Evolutionary conservation across 306 rosid genomes (phyloP).

Genomic region (Begonia peltatifolia): DNA sequence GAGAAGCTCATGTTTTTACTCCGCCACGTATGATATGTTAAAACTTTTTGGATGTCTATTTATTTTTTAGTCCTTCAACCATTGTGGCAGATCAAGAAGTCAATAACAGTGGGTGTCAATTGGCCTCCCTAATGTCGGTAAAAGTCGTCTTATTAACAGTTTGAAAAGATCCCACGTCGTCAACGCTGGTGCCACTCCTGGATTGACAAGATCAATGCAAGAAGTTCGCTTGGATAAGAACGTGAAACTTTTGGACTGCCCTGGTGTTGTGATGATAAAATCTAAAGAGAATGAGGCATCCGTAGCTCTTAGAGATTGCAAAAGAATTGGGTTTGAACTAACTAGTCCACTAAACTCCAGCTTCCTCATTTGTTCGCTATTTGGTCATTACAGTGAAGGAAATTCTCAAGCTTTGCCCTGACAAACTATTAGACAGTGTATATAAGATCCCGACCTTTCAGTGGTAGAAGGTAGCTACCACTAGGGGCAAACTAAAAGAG

Average conservation of each 20-base stretch:
- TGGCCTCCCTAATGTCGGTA: constrained; percentile 95
- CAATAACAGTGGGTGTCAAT: constrained; percentile 85
- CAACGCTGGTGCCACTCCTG: constrained; percentile 73
- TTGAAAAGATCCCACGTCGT: constrained; percentile 9
- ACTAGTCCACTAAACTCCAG: background rate
- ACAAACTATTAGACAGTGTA: constrained; percentile 43
- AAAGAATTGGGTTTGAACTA: constrained; percentile 30
- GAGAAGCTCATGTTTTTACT: too few relatives aligned
- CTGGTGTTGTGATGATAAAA: constrained; percentile 87
- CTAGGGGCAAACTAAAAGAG: constrained; percentile 88
- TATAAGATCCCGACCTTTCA: constrained; percentile 71
- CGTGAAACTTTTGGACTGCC: constrained; percentile 84
- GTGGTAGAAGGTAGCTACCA: constrained; percentile 75
- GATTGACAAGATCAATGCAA: constrained; percentile 84
- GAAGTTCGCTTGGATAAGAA: constrained; percentile 82
- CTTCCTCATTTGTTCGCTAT: too few relatives aligned
- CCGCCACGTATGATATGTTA: too few relatives aligned
- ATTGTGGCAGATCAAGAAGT: constrained; percentile 31
- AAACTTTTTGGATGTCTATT: background rate
- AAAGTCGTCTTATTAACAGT: constrained; percentile 90
- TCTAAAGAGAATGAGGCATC: constrained; percentile 52
- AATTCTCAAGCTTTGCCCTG: constrained; percentile 78
- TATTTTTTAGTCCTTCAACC: background rate
- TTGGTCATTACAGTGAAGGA: constrained; percentile 54
- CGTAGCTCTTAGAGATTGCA: constrained; percentile 66